Percentiles rank a stretch among this genome's conserved stretches.
Conservation (phyloP, 371 early-diverging fungal genomes). For the Amoeboaphelidium occidentale region DNA sequence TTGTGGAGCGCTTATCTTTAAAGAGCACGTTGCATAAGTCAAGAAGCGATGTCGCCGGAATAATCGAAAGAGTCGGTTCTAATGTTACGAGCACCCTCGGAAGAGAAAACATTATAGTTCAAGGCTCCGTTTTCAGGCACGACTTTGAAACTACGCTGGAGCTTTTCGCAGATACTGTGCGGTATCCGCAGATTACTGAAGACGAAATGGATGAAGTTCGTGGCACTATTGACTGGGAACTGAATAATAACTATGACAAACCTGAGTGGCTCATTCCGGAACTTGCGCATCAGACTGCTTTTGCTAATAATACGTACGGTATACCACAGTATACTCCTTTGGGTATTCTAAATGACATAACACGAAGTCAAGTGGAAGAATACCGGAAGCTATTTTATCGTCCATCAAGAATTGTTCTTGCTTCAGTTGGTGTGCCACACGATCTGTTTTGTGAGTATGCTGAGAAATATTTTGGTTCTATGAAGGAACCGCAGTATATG, state of each 20-base stretch:
- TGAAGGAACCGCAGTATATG: constrained; percentile 8
- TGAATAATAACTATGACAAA: neutral
- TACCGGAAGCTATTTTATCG: constrained; percentile 54
- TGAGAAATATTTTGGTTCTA: constrained; percentile 29
- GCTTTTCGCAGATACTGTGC: constrained; percentile 53
- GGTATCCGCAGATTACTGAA: constrained; percentile 33
- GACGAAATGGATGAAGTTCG: constrained; percentile 59
- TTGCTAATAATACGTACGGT: constrained; percentile 3
- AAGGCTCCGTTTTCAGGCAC: constrained; percentile 62
- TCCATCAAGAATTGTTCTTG: constrained; percentile 73
- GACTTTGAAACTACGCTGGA: constrained; percentile 41
- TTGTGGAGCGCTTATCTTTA: constrained; percentile 73
- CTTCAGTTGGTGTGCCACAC: constrained; percentile 67
- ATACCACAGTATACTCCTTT: constrained; percentile 24
- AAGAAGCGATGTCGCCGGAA: constrained; percentile 27
- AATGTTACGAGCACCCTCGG: constrained; percentile 65
- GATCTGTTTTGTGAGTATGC: constrained; percentile 47
- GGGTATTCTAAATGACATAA: neutral
- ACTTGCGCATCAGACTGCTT: constrained; percentile 60
- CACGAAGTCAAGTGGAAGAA: constrained; percentile 14
- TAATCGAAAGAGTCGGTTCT: constrained; percentile 64
- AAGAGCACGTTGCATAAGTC: constrained; percentile 20
- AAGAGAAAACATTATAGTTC: constrained; percentile 84
- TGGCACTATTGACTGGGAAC: constrained; percentile 21
- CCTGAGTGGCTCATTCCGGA: constrained; percentile 63